Evolutionary conservation across 1,284 basidiomycete species (phyloP), one percentile per base, ranked within the genome.

Genomic region (Sporisorium reilianum): DNA sequence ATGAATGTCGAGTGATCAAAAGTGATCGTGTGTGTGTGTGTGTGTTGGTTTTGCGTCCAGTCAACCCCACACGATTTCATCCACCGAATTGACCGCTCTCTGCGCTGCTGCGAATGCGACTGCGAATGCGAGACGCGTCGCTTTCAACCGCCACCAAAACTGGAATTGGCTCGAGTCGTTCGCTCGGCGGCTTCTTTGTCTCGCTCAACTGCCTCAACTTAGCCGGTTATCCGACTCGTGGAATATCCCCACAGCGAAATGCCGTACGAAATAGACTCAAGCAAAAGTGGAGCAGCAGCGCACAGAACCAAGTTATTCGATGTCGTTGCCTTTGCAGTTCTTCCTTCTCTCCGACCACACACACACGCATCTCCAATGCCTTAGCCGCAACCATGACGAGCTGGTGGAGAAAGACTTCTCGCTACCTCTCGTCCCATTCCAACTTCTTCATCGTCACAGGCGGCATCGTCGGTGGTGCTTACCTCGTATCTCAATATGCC

Each of bases 401-500:
- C 55, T 69, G 61, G 69, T 76, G 74, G 74, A 72, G 63, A 40
- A 64, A 58, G 46, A 68, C 74, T 12, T 62, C 61, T 20, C 50
- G 44, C 52, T 72, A 76, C 51, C 65, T 76, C 62, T 64, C 68
- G 7, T 65, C 64, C n/a, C 69, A 69, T 42, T 67, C 78, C 64
- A 75, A 73, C 46, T 56, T 80, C 30, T 73, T 85, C 45, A 57
- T 84, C 9, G 78, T 83, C 50, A 70, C 83, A 26, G 88, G 87
- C 1, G 87, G 87, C 20, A 83, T 89, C 55, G 81, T 89, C 8
- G 92, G 91, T 5, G 90, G 90, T 3, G 85, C 89, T 34, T 95
- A 94, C 83, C 79, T 91, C 30, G 86, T 90, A n/a, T 88, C 88
- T 23, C 84, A 87, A 23, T 94, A 93, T 86, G 87, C 92, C 54